Evolutionary conservation across 108 stramenopile species (phyloP).

Genomic region (Fragilaria crotonensis): DNA sequence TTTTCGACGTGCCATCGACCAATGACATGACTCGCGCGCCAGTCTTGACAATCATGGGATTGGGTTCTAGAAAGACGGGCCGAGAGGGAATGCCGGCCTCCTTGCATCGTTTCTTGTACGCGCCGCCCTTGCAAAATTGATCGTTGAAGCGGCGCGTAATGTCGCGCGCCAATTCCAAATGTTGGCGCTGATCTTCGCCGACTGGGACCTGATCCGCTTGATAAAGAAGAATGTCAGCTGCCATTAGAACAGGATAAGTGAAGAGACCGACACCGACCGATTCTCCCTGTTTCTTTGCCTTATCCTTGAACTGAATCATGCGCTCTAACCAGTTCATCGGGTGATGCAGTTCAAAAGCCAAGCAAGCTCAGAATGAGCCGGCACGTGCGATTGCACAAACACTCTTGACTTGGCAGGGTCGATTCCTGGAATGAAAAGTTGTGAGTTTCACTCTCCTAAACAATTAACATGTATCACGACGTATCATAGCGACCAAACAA

Average conservation of each 20-base stretch:
- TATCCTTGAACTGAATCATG: conserved; percentile 99
- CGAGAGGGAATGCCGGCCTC: conserved; percentile 69
- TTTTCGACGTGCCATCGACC: conserved; percentile 92
- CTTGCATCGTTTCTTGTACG: conserved; percentile 82
- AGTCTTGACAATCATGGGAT: conserved; percentile 92
- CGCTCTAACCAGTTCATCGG: conserved; percentile 98
- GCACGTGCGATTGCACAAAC: conserved; percentile 94
- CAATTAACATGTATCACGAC: too few species aligned
- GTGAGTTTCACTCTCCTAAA: too few species aligned
- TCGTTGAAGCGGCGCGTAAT: conserved; percentile 94
- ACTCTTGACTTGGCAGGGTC: conserved; percentile 83
- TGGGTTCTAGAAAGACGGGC: conserved; percentile 86
- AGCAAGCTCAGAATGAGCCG: conserved; percentile 93
- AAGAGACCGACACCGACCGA: conserved; percentile 91
- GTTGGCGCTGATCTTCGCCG: conserved; percentile 98
- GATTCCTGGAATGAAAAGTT: conserved; percentile 58
- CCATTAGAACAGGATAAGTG: conserved; percentile 98
- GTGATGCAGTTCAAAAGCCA: conserved; percentile 98
- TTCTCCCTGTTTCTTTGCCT: conserved; percentile 87
- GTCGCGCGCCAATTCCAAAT: conserved; percentile 97
- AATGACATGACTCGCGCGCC: conserved; percentile 98
- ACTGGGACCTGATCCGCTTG: conserved; percentile 96
- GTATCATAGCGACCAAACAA: conserved; percentile 1
- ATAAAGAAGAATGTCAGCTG: conserved; percentile 98
- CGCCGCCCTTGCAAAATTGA: conserved; percentile 82